Evolutionary conservation across 768 basidiomycete genomes (phyloP), one percentile per base, ranked within the genome.

Genomic region (Leccinum longicurvipes): DNA sequence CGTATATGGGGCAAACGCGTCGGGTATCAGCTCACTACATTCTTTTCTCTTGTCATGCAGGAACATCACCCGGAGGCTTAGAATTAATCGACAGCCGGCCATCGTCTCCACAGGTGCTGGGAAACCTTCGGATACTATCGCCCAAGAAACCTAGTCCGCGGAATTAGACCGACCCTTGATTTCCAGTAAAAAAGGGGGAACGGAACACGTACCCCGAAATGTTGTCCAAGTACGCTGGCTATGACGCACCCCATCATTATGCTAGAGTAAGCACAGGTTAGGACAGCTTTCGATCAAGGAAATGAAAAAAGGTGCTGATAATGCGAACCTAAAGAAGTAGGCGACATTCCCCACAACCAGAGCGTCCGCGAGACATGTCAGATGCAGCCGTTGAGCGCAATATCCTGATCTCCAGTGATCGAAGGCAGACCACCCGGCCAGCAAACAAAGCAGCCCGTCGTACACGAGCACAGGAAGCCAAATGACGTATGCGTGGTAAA

Each of bases 401-500:
- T 47, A n/a, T 17, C 47, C 47, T 14, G 47, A 48, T 4, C 36
- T 15, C 29, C 27, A 29, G 17, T 44, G 14, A 23, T 34, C 27
- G 36, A 56, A 15, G 12, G 45, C 51, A 32, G 32, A 27, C 50
- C 55, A 52, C 24, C 47, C 27, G 10, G 58, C 57, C n/a, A 61
- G 51, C 42, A 53, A 14, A 32, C 57, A 61, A n/a, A 61, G 48
- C 4, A 47, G 3, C 3, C 48, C 51, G n/a, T 61, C 60, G 36
- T 50, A 59, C 36, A 51, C 25, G 31, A 61, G 41, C 23, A 61
- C 54, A 5, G 58, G 57, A 14, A 59, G 4, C 57, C 58, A 59
- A 6, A 59, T 47, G 23, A 50, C 25, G n/a, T 56, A 61, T 15
- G 39, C 24, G 28, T 29, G 50, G 9, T 15, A 55, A 53, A 51